Evolutionary conservation across 495 filamentous ascomycete genomes (phyloP), one percentile per base, ranked within the genome.

Genomic region (Neurospora sp.): DNA sequence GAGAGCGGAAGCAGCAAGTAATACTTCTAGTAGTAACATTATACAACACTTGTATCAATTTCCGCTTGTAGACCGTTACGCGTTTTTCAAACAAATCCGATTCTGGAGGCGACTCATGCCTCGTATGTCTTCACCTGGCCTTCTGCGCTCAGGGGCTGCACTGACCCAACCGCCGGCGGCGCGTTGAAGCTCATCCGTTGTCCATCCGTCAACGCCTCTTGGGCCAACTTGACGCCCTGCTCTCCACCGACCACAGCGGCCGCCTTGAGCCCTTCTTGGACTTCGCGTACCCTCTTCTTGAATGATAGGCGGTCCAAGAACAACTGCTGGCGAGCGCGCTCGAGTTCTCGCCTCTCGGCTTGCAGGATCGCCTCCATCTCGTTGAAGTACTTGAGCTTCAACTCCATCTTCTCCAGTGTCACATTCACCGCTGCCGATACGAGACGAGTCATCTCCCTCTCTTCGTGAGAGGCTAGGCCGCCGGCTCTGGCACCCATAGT

Each of bases 321-420:
- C 35, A 99, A 86, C 82, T 97, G 93, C 80, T 97, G 94, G 14
- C 96, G 89, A 4, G 91, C 92, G 70, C 94, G 87, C 82, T 98
- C 96, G 3, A 99, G 86, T 80, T 99, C 96, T 46, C 94, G 89
- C 70, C 95, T 91, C 83, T 99, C 96, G 4, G 94, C 93, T 76
- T 97, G 92, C 70, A 98, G 86, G 72, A 97, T 91, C 70, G 91
- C 85, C 79, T 99, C 96, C 88, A 99, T 93, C 83, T 98, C 96
- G 77, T 93, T 91, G 86, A 99, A 99, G 79, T 98, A 97, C 77
- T 92, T 89, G 70, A 96, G 85, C 85, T 95, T 95, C 72, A 94
- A 85, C 78, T 95, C 91, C 79, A 94, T 88, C 81, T 95, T 95
- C 78, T 93, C 88, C 39, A 97, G 86, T 20, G 91, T 93, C 18